phyloP scores from a whole-genome alignment of 305 asterid species.

The Fraxinus sp. region DNA sequence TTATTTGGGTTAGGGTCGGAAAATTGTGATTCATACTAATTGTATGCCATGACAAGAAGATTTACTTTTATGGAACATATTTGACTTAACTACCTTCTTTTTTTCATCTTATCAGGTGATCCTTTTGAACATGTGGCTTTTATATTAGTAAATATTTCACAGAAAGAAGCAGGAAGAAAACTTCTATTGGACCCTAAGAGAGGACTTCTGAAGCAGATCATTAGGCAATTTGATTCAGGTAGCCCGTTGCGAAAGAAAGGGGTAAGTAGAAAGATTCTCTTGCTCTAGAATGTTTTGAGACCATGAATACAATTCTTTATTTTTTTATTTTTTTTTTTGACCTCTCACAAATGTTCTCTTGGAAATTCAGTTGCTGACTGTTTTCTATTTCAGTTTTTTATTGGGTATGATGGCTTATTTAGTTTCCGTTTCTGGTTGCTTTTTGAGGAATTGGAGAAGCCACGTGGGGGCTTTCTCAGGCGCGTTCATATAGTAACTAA shows the following conservation, averaged over 20 bases:
- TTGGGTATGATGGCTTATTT: neutral
- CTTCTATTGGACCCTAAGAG: conserved; percentile 83
- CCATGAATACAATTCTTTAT: neutral
- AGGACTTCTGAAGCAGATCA: conserved; percentile 84
- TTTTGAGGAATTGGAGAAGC: neutral
- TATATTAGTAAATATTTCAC: conserved; percentile 82
- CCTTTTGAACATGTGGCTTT: conserved; percentile 90
- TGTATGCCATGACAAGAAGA: neutral
- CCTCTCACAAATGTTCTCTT: neutral
- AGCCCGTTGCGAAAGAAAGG: conserved; percentile 80
- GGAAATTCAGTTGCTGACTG: neutral
- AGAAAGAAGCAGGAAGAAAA: conserved; percentile 81
- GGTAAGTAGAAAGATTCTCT: conserved; percentile 40
- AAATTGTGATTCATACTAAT: neutral
- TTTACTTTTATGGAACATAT: neutral
- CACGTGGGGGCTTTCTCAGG: neutral
- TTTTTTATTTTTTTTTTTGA: neutral
- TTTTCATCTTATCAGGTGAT: conserved; percentile 51
- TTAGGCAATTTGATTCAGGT: conserved; percentile 76
- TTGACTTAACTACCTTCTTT: neutral
- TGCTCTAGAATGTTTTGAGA: neutral
- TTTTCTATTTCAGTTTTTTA: neutral
- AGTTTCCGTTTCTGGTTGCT: neutral
- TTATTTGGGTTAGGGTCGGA: neutral
- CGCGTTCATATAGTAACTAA: neutral